Evolutionary conservation across 345 rosid species (phyloP), one percentile per base, ranked within the genome.

Genomic region (Citrus trifoliata): DNA sequence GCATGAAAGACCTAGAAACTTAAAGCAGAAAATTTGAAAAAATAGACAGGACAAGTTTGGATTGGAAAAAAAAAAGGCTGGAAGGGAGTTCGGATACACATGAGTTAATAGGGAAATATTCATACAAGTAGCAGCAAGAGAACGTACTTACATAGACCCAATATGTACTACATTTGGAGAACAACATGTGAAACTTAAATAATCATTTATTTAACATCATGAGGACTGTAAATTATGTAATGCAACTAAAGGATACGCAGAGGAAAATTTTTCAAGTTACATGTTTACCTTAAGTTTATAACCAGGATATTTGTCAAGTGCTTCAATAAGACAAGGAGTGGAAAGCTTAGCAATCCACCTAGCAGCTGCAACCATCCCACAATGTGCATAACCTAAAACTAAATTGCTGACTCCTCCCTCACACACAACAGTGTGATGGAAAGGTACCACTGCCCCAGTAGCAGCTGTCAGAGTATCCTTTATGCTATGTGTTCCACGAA

Each of bases 311-410:
- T 86, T 77, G 46, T 72, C 88, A 76, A 92, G 91, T 18, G 90
- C 98, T 83, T 89, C 82, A 71, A 88, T 88, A 73, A 95, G 92
- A 82, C 91, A 82, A n/a, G 99, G 98, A 76, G 90, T 91, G 55
- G 98, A 91, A 80, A 92, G 97, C 81, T 91, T 95, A 30, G 97
- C 95, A 80, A 95, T 95, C 96, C 99, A 95, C 58, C 98, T 86
- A 14, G 99, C 99, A 86, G 99, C 99, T 63, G 99, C 99, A 81
- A 92, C 98, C 99, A 95, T 95, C 37, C 99, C 94, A 82, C 99
- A 93, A 83, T 95, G 99, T 55, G 98, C 99, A 88, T 93, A 95
- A 38, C 99, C 99, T 83, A 95, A 81, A 56, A 95, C 98, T 81
- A 92, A 85, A 80, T 93, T 87, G 76, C 92, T 92, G 68, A 95